These are phyloP conservation scores for Penicillium sp. DNA, from an alignment of 2,329 filamentous ascomycete species.

Conservation along the genomic window DNA sequence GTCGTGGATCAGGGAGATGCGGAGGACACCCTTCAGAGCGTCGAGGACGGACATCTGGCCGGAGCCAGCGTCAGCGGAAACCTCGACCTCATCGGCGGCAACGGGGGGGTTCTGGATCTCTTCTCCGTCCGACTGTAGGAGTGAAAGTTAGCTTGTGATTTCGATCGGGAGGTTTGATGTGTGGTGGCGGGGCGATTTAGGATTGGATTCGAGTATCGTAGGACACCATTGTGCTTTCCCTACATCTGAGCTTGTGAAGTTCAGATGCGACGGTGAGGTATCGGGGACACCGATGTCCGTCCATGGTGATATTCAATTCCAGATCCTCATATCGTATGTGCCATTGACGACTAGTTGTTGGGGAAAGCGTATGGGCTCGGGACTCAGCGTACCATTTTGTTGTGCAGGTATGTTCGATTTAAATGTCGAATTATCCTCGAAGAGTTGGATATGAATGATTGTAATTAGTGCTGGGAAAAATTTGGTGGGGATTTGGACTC, in stretches of 20 bases:
- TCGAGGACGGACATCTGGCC: slow-evolving; percentile 93
- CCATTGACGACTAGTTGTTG: not conserved
- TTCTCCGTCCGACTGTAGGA: slow-evolving; percentile 97
- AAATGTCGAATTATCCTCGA: slow-evolving; percentile 62
- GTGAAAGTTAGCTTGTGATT: slow-evolving; percentile 26
- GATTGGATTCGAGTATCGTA: not conserved
- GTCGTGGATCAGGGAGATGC: slow-evolving; percentile 99
- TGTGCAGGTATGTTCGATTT: slow-evolving; percentile 39
- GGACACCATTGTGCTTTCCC: not conserved
- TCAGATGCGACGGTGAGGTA: not conserved
- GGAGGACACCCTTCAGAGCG: slow-evolving; percentile 97
- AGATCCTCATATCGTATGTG: slow-evolving; percentile 17
- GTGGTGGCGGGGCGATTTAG: not conserved
- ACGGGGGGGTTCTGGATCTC: slow-evolving; percentile 76
- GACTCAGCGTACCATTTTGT: slow-evolving; percentile 54
- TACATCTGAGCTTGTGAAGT: not conserved
- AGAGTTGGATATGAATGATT: slow-evolving; percentile 48
- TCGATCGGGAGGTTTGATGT: not conserved
- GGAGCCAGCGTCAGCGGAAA: slow-evolving; percentile 83
- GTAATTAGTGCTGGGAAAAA: slow-evolving; percentile 29
- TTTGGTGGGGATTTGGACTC: slow-evolving; percentile 34
- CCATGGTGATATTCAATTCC: slow-evolving; percentile 13
- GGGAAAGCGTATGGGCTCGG: not conserved
- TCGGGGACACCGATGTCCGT: not conserved
- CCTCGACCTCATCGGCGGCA: slow-evolving; percentile 90